phyloP scores from a whole-genome alignment of 352 stramenopile species.

The Phytopythium sindhum region DNA sequence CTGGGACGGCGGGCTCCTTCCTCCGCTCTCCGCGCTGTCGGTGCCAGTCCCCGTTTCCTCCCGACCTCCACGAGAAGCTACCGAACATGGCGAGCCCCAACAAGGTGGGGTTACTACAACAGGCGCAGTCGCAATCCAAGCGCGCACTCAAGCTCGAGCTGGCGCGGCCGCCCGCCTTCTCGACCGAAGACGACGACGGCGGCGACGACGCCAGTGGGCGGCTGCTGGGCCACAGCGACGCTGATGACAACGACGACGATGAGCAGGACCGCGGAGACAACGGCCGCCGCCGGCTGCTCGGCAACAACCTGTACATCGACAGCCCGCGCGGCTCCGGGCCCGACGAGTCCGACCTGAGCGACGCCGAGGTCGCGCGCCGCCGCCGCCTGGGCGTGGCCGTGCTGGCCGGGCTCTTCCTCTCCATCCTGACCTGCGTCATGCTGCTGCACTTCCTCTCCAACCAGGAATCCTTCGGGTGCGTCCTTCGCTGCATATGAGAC shows the following conservation, averaged over 20 bases:
- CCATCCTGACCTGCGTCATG: slow-evolving; percentile 59
- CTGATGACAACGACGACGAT: slow-evolving; percentile 26
- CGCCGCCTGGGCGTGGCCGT: slow-evolving; percentile 55
- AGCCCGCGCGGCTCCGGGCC: slow-evolving; percentile 42
- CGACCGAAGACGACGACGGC: slow-evolving; percentile 27
- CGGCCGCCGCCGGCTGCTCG: slow-evolving; percentile 39
- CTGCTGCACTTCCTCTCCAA: slow-evolving; percentile 59
- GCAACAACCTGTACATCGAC: slow-evolving; percentile 67
- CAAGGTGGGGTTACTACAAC: slow-evolving; percentile 1
- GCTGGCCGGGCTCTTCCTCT: slow-evolving; percentile 52
- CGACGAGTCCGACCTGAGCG: slow-evolving; percentile 39
- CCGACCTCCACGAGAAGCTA: not conserved
- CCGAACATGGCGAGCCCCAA: not conserved
- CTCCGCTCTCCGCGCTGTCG: not conserved
- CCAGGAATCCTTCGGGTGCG: slow-evolving; percentile 60
- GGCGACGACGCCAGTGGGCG: slow-evolving; percentile 30
- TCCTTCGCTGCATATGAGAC: not conserved
- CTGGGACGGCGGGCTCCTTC: not conserved
- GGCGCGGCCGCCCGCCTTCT: slow-evolving; percentile 1
- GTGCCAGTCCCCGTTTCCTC: slow-evolving; percentile 3
- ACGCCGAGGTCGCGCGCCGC: slow-evolving; percentile 49
- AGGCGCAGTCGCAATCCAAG: slow-evolving; percentile 3
- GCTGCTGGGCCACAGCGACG: not conserved
- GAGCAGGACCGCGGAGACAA: slow-evolving; percentile 35
- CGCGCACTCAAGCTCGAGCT: slow-evolving; percentile 10